Evolutionary conservation across 192 early-diverging fungal species (phyloP).

Genomic region (Globomyces pollinis-pini): DNA sequence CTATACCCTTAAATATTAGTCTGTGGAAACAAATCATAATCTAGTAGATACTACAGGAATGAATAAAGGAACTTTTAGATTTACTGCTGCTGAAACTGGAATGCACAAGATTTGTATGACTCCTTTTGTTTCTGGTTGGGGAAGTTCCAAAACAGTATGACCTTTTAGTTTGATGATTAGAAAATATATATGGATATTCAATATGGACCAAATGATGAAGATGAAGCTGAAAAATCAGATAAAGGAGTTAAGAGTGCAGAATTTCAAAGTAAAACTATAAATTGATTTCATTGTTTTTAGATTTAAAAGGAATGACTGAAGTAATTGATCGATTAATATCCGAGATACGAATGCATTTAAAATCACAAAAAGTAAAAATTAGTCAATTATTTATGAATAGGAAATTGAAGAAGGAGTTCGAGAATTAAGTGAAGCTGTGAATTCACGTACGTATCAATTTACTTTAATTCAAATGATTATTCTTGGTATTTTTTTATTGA

Average conservation of each 20-base stretch:
- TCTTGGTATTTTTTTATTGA: too few species aligned
- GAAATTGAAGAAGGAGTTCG: background rate
- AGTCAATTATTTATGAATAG: too few species aligned
- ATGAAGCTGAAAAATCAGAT: background rate
- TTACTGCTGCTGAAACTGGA: slow-evolving; percentile 84
- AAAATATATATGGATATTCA: slow-evolving; percentile 13
- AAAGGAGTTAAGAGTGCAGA: too few species aligned
- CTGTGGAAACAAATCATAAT: slow-evolving; percentile 27
- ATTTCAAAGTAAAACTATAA: background rate
- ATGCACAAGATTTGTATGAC: slow-evolving; percentile 84
- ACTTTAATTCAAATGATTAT: background rate
- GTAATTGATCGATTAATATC: background rate
- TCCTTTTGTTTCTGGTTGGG: background rate
- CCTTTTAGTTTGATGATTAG: background rate
- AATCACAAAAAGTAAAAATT: slow-evolving; percentile 3
- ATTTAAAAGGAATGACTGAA: background rate
- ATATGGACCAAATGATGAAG: background rate
- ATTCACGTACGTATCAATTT: background rate
- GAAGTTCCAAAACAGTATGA: background rate
- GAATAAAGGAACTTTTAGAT: slow-evolving; percentile 75
- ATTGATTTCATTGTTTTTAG: background rate
- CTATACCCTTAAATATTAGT: background rate
- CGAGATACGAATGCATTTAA: background rate
- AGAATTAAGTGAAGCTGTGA: background rate
- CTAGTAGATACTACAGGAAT: slow-evolving; percentile 72